Evolutionary conservation across 192 early-diverging fungal species (phyloP).

Genomic region (Coemansia furcata): DNA sequence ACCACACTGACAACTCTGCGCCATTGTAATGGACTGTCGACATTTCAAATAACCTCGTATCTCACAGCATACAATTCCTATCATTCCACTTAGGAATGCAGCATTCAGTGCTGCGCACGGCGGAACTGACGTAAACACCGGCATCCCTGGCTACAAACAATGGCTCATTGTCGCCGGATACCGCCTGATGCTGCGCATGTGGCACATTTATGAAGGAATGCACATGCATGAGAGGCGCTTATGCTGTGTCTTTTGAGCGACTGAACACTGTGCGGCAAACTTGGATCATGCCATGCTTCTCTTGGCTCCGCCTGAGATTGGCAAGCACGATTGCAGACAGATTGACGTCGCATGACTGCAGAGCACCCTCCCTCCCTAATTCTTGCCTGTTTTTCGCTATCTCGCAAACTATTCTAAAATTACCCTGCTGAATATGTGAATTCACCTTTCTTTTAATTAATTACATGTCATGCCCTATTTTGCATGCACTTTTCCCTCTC

Average conservation of each 20-base stretch:
- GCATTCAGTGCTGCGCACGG: neutral
- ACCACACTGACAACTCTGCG: neutral
- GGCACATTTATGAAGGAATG: slow-evolving; percentile 3
- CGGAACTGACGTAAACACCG: slow-evolving; percentile 5
- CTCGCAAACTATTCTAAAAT: neutral
- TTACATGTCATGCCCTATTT: neutral
- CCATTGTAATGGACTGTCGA: neutral
- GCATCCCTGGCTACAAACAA: slow-evolving; percentile 1
- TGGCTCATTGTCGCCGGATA: slow-evolving; percentile 1
- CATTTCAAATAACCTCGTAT: neutral
- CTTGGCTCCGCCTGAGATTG: neutral
- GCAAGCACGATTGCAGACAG: neutral
- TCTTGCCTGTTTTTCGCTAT: neutral
- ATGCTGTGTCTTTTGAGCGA: neutral
- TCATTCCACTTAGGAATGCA: neutral
- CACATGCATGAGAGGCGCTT: neutral
- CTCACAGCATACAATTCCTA: neutral
- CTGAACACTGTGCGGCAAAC: neutral
- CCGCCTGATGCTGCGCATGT: neutral
- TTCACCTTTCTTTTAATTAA: neutral
- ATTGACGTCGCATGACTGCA: slow-evolving; percentile 1
- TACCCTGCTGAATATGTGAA: neutral
- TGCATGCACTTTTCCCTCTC: neutral
- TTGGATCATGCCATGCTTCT: neutral
- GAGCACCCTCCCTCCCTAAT: neutral